Conservation (phyloP, 2,329 filamentous ascomycete genomes). For the Thielaviopsis punctulata region DNA sequence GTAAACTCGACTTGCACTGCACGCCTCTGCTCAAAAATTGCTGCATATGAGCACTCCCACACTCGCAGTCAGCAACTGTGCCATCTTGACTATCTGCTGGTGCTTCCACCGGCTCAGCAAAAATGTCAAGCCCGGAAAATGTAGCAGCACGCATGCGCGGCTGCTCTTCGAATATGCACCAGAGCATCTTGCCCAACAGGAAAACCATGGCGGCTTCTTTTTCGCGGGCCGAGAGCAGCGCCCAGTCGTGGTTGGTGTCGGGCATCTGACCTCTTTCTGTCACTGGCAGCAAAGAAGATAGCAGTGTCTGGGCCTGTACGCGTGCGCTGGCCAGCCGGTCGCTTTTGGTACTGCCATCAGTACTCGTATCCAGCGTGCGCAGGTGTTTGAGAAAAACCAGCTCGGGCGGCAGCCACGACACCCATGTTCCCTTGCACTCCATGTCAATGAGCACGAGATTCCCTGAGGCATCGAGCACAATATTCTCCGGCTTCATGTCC, state of each 20-base stretch:
- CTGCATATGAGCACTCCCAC: too few relatives aligned
- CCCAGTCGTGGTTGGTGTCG: neutral
- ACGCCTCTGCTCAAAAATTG: too few relatives aligned
- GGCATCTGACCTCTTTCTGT: neutral
- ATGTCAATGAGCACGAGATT: slow-evolving; percentile 5
- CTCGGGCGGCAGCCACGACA: slow-evolving; percentile 6
- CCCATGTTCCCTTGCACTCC: slow-evolving; percentile 1
- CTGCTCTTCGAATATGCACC: slow-evolving; percentile 9
- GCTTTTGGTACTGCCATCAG: neutral
- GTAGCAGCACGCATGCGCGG: neutral
- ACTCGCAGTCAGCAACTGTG: too few relatives aligned
- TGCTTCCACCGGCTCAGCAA: neutral
- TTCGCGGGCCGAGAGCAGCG: neutral
- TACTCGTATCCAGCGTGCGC: neutral
- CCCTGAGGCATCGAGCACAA: neutral
- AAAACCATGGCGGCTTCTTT: slow-evolving; percentile 2
- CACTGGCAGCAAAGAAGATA: neutral
- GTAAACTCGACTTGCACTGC: too few relatives aligned
- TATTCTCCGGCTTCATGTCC: slow-evolving; percentile 5
- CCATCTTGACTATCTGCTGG: too few relatives aligned
- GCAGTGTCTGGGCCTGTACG: neutral
- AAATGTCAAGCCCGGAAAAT: slow-evolving; percentile 6
- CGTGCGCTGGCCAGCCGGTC: neutral
- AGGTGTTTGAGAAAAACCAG: slow-evolving; percentile 1
- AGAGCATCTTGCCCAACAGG: slow-evolving; percentile 7